Evolutionary conservation across 257 asterid genomes (phyloP).

Genomic region (Lithospermum erythrorhizon): DNA sequence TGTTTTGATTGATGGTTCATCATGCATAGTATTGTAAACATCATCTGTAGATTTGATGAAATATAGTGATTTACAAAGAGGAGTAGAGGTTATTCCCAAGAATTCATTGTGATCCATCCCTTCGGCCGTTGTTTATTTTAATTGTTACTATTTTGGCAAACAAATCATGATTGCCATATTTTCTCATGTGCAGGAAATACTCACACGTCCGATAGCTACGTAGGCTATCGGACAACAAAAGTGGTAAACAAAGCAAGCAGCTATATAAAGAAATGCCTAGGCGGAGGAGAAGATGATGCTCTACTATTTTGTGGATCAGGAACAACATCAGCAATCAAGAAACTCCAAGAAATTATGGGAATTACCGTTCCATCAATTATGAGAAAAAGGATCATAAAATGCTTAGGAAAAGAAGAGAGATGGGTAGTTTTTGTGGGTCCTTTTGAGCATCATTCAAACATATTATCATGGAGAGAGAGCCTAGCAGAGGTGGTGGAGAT

Average conservation of each 20-base stretch:
- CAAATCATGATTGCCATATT: neutral
- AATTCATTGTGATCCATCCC: too few species aligned
- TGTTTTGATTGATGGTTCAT: too few species aligned
- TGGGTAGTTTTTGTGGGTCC: conserved; percentile 70
- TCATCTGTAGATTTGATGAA: too few species aligned
- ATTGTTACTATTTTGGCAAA: too few species aligned
- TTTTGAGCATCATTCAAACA: conserved; percentile 68
- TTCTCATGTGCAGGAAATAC: conserved; percentile 37
- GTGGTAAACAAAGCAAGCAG: conserved; percentile 34
- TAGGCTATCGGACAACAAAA: conserved; percentile 41
- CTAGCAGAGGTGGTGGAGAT: conserved; percentile 72
- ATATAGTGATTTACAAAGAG: too few species aligned
- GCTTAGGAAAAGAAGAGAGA: conserved; percentile 28
- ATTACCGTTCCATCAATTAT: conserved; percentile 37
- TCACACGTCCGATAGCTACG: conserved; percentile 57
- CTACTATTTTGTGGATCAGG: conserved; percentile 62
- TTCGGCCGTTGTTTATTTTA: too few species aligned
- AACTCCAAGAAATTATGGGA: conserved; percentile 70
- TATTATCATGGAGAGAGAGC: conserved; percentile 70
- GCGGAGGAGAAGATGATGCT: conserved; percentile 40
- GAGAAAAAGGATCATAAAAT: conserved; percentile 31
- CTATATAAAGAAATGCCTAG: conserved; percentile 55
- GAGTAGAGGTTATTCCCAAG: too few species aligned
- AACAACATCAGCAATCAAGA: conserved; percentile 54
- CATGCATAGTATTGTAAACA: too few species aligned